phyloP scores from a whole-genome alignment of 73 alveolate genomes.

The Breviolum minutum region DNA sequence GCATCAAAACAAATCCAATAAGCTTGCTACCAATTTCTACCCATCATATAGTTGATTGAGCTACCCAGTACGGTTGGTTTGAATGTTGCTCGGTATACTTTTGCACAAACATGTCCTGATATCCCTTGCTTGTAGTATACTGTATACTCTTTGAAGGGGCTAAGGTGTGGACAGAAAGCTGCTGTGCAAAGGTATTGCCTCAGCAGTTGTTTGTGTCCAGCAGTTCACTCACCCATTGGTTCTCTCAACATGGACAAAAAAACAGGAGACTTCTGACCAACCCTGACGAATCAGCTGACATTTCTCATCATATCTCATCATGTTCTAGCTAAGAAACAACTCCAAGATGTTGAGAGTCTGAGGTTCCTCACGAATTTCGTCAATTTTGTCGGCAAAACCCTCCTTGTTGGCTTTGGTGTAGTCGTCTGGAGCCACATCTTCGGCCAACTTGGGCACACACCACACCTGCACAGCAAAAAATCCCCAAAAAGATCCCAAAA shows the following conservation, averaged over 20 bases:
- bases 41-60: no score
- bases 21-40: no score
- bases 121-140: no score
- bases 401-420: conserved; percentile 54
- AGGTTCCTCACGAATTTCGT: conserved; percentile 37
- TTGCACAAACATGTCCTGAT: no score
- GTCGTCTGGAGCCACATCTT: conserved; percentile 70
- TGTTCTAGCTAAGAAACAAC: no score
- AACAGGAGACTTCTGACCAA: background rate
- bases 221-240: no score
- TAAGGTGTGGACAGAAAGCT: conserved; percentile 43
- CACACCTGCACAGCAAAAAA: background rate
- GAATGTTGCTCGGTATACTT: no score
- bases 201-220: background rate
- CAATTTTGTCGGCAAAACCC: conserved; percentile 75
- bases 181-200: conserved; percentile 85
- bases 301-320: no score
- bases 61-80: no score
- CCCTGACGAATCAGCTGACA: background rate
- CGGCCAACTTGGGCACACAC: conserved; percentile 63
- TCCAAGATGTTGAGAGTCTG: background rate
- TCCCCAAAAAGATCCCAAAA: background rate
- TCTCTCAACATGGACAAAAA: no score
- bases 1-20: no score
- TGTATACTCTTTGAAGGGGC: background rate